Evolutionary conservation across 441 rosid genomes (phyloP), one percentile per base, ranked within the genome.

Genomic region (Gossypium armourianum): DNA sequence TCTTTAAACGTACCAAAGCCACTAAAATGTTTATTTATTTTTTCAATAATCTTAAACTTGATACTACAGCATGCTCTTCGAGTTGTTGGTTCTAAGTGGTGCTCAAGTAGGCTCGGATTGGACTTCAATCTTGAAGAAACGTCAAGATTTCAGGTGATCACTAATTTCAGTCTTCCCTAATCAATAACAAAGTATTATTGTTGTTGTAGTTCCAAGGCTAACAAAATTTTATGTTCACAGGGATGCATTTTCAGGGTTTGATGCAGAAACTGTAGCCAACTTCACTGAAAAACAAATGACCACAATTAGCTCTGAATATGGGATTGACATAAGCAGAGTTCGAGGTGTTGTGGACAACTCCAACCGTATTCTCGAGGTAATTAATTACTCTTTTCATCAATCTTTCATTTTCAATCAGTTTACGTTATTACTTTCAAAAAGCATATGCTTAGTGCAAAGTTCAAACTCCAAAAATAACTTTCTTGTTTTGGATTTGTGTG

Each of bases 51-150:
- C 32, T 28, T 28, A 28, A 28, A 28, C 32, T 28, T 26, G 4
- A 26, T 26, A 26, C 4, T 69, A 43, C 89, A 90, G 96, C 80
- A 68, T 69, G 81, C 75, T 92, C 55, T 85, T 90, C 52, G 97
- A 92, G 76, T 71, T 92, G 81, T 83, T 92, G 32, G 88, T 84
- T 17, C 79, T 92, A 29, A 86, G 88, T 16, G 88, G 93, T 10
- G 90, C 94, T 60, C 94, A 90, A 72, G 96, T 90, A 49, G 97
- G 96, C n/a, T 90, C 92, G n/a, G 93, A 90, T 55, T 92, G 97
- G 97, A 83, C 88, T 13, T 88, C 95, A 71, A 87, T 90, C 74
- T 76, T 88, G 71, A 85, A 83, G 74, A 90, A 83, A 83, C 88
- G 97, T 29, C 85, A 84, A 58, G 81, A 82, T 61, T 87, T 83